Conservation (phyloP, 2,329 filamentous ascomycete species). For the Neonectria ditissima region DNA sequence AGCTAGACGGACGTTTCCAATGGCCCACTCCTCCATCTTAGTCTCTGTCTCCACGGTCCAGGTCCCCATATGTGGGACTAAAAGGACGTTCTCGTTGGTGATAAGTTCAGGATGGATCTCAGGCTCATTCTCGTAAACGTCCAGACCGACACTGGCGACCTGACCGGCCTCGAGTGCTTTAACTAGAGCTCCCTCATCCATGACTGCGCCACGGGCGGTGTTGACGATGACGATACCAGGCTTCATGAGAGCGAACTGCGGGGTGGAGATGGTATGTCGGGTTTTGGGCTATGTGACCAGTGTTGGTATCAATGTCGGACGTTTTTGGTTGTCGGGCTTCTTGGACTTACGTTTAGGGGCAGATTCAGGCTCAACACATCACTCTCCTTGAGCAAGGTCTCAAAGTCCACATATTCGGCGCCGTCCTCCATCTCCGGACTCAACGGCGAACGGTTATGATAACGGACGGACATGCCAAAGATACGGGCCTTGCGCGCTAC, state of each 20-base stretch:
- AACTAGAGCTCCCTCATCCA: conserved; percentile 85
- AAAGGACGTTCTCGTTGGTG: conserved; percentile 75
- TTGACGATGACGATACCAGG: conserved; percentile 81
- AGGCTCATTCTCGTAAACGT: conserved; percentile 88
- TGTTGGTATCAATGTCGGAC: not conserved
- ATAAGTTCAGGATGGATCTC: conserved; percentile 79
- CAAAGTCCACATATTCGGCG: conserved; percentile 78
- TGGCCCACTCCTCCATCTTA: conserved; percentile 81
- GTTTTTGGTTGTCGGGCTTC: not conserved
- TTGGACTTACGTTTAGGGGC: conserved; percentile 77
- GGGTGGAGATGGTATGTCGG: conserved; percentile 78
- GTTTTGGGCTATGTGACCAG: conserved; percentile 64
- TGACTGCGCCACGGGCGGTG: conserved; percentile 84
- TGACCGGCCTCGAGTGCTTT: conserved; percentile 76
- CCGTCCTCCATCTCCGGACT: conserved; percentile 65
- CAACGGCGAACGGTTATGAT: conserved; percentile 77
- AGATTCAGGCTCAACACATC: conserved; percentile 86
- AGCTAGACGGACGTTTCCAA: conserved; percentile 75
- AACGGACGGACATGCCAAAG: conserved; percentile 81
- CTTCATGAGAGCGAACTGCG: conserved; percentile 83
- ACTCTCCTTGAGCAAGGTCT: conserved; percentile 75
- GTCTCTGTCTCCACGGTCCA: conserved; percentile 76
- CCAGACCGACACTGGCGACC: conserved; percentile 78
- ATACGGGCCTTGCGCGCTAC: conserved; percentile 78
- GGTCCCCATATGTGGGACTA: conserved; percentile 89